These are phyloP conservation scores for Knoxdaviesia capensis DNA, from an alignment of 2,329 filamentous ascomycete genomes.

Conservation along the genomic window DNA sequence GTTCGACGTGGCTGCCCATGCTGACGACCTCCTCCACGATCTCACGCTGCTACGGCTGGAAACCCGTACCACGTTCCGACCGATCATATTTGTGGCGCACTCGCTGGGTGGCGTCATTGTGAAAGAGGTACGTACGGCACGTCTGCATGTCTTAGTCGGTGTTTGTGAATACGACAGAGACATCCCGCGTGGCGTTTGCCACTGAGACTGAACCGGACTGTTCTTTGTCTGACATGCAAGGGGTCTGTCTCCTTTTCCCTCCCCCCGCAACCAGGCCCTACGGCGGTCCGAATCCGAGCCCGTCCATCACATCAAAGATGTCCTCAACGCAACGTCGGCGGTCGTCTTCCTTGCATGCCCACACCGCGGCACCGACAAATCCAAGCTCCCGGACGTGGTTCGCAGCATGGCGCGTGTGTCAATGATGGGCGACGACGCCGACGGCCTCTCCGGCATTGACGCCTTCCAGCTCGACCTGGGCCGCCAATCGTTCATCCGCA, in stretches of 20 bases:
- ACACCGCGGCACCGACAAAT: conserved; percentile 11
- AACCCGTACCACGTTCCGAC: conserved; percentile 5
- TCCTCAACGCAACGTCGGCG: conserved; percentile 10
- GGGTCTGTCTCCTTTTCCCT: too few relatives aligned
- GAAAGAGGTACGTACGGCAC: conserved; percentile 10
- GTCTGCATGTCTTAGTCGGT: too few relatives aligned
- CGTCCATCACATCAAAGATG: conserved; percentile 7
- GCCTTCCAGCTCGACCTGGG: conserved; percentile 8
- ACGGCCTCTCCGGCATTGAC: conserved; percentile 10
- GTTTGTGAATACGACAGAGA: too few relatives aligned
- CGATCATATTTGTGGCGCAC: conserved; percentile 12
- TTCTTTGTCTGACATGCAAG: too few relatives aligned
- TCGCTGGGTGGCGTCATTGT: conserved; percentile 12
- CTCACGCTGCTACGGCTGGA: conserved; percentile 7
- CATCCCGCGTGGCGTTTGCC: too few relatives aligned
- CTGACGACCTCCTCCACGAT: conserved; percentile 10
- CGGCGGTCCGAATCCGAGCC: conserved; percentile 10
- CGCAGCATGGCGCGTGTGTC: conserved; percentile 10
- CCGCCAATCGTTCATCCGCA: conserved; percentile 9
- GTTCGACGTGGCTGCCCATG: conserved; percentile 12
- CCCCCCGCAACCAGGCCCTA: conserved; percentile 7
- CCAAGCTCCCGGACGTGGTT: conserved; percentile 10
- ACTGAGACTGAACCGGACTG: too few relatives aligned
- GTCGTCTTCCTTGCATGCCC: conserved; percentile 13
- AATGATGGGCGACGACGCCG: conserved; percentile 6